phyloP scores from a whole-genome alignment of 768 basidiomycete species.

The Amanita molliuscula region DNA sequence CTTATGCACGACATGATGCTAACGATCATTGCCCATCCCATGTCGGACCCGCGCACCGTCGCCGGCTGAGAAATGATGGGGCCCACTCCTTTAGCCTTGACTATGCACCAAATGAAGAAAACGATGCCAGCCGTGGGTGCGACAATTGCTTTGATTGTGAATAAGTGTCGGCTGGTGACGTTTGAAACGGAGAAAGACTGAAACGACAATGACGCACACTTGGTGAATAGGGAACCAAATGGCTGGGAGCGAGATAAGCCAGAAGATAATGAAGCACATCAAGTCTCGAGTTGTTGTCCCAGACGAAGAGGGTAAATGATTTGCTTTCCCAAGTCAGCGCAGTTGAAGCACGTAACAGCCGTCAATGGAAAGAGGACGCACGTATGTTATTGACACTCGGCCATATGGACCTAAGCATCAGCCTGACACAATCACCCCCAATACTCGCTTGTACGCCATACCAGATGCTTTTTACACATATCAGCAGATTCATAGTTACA shows the following conservation, averaged over 20 bases:
- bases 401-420: constrained; percentile 71
- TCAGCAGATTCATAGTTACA: neutral
- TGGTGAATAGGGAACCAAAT: constrained; percentile 81
- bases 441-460: constrained; percentile 77
- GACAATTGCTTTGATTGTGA: constrained; percentile 68
- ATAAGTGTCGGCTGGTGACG: constrained; percentile 53
- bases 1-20: constrained; percentile 71
- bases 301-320: constrained; percentile 61
- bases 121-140: constrained; percentile 59
- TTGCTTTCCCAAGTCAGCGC: constrained; percentile 29
- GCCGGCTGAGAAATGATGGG: constrained; percentile 61
- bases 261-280: constrained; percentile 81
- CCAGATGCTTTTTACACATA: constrained; percentile 42
- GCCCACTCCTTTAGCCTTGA: constrained; percentile 69
- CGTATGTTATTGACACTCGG: constrained; percentile 60
- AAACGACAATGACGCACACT: constrained; percentile 35
- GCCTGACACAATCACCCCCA: constrained; percentile 68
- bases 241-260: constrained; percentile 68
- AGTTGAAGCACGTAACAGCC: neutral
- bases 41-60: constrained; percentile 50
- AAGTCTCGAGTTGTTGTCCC: constrained; percentile 71
- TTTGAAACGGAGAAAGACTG: neutral
- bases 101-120: constrained; percentile 73
- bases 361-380: constrained; percentile 20
- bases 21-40: constrained; percentile 69